These are phyloP conservation scores for Colletotrichum tamarilloi DNA, from an alignment of 2,329 filamentous ascomycete species.

Conservation along the genomic window DNA sequence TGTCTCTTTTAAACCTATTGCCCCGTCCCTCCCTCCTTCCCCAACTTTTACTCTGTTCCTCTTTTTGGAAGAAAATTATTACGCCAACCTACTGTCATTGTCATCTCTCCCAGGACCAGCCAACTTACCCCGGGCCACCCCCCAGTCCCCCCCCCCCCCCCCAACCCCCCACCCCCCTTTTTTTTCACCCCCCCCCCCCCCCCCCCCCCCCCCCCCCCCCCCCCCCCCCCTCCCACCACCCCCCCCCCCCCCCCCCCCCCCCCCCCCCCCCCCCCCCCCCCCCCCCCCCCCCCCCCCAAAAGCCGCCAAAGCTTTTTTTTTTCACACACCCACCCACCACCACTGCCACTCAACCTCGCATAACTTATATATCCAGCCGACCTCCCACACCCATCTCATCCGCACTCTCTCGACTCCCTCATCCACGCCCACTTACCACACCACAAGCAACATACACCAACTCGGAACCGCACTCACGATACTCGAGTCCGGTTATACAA, in stretches of 20 bases:
- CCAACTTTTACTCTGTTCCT: conserved; percentile 21
- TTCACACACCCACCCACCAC: conserved; percentile 5
- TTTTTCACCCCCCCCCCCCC: too few relatives aligned
- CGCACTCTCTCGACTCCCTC: neutral
- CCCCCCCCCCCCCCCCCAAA: conserved; percentile 13
- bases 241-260: neutral
- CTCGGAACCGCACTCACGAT: conserved; percentile 8
- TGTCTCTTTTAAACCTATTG: conserved; percentile 34
- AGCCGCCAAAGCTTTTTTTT: conserved; percentile 29
- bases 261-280: neutral
- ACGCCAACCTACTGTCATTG: conserved; percentile 35
- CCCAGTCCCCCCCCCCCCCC: conserved; percentile 15
- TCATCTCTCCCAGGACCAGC: conserved; percentile 28
- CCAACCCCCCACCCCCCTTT: neutral
- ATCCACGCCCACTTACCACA: neutral
- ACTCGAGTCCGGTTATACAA: neutral
- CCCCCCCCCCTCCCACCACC: neutral
- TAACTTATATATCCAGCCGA: conserved; percentile 26
- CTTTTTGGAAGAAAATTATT: conserved; percentile 33
- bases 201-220: too few relatives aligned
- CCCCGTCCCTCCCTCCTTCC: conserved; percentile 33
- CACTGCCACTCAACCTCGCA: conserved; percentile 15
- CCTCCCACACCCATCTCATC: conserved; percentile 15
- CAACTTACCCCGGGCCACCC: conserved; percentile 22
- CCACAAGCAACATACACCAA: neutral